A percentile compares a stretch with the other conserved stretches of the same genome.
Conservation (phyloP, 306 rosid genomes). For the Acacia confusa region DNA sequence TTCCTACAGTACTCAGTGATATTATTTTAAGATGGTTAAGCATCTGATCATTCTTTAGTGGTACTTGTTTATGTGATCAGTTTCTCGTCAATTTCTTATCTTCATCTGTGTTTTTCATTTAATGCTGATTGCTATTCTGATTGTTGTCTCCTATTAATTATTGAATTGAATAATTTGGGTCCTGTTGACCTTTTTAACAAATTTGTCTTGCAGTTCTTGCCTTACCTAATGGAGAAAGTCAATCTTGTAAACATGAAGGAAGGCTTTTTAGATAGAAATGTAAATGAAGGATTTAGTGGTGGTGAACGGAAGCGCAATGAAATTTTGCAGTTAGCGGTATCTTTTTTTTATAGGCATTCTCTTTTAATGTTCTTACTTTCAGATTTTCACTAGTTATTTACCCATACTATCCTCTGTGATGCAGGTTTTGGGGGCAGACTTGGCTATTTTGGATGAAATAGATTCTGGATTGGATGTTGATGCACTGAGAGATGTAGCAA, state of each 20-base stretch:
- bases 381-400: neutral
- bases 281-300: constrained; percentile 96
- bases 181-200: neutral
- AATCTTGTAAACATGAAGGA: constrained; percentile 88
- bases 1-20: neutral
- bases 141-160: neutral
- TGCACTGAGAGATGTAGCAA: constrained; percentile 92
- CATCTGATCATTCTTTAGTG: neutral
- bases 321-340: constrained; percentile 79
- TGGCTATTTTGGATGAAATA: constrained; percentile 90
- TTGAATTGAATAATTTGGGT: neutral
- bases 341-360: neutral
- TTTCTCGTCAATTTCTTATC: neutral
- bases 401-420: neutral
- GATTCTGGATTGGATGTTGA: constrained; percentile 98
- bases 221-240: constrained; percentile 76
- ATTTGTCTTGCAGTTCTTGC: constrained; percentile 67
- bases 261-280: constrained; percentile 89
- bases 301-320: constrained; percentile 95
- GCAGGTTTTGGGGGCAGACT: constrained; percentile 94
- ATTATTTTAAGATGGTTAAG: neutral
- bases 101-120: neutral
- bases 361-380: neutral
- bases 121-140: neutral
- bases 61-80: neutral